phyloP scores from a whole-genome alignment of 179 eudicot genomes.

The Heliamphora pulchella region DNA sequence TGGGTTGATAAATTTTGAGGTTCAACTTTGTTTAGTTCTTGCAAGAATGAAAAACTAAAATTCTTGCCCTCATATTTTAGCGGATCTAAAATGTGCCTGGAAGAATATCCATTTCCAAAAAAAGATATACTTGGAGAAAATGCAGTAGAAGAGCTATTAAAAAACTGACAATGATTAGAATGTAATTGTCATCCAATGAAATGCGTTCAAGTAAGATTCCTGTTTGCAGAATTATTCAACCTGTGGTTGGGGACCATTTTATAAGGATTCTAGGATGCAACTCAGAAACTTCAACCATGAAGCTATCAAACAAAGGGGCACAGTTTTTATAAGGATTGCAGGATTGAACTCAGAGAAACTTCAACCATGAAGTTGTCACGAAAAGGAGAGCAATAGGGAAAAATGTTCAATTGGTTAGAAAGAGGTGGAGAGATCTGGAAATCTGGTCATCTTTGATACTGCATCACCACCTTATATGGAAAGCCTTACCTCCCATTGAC shows the following conservation, averaged over 20 bases:
- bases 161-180: not conserved
- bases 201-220: conserved; percentile 1
- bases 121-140: not conserved
- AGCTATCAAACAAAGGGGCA: not conserved
- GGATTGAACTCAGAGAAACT: not conserved
- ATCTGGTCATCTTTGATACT: not conserved
- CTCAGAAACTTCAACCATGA: not conserved
- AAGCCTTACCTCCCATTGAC: not conserved
- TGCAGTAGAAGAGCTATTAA: not conserved
- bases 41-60: not conserved
- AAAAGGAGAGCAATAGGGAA: not conserved
- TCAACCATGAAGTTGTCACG: not conserved
- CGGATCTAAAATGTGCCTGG: not conserved
- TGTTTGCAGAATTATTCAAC: not conserved
- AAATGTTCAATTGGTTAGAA: not conserved
- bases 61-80: not conserved
- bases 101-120: not conserved
- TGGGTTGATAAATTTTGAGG: not conserved
- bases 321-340: not conserved
- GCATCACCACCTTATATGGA: not conserved
- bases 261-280: not conserved
- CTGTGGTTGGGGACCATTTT: not conserved
- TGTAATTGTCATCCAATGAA: not conserved
- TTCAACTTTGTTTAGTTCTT: too few relatives aligned
- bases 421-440: not conserved